Evolutionary conservation across 164 flowering plant species (phyloP), one percentile per base, ranked within the genome.

Genomic region (Magnolia sinica): DNA sequence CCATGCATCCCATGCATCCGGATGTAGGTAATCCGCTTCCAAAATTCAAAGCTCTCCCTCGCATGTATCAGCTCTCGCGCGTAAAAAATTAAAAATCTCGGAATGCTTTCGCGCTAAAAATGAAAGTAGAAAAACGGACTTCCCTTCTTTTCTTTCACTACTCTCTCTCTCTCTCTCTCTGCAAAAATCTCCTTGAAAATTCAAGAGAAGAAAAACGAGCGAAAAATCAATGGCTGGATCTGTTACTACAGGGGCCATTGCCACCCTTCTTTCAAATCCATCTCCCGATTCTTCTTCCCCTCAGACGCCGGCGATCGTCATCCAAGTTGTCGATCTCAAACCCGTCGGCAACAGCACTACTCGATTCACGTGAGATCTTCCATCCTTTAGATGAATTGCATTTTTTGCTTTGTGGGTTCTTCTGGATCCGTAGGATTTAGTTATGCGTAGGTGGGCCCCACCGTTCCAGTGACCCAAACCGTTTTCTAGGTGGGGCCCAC

Each of bases 251-350:
- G 84, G 89, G 78, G 99, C 91, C 4, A 86, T 96, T 22, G 87
- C 92, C 22, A 84, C 83, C 13, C 81, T 96, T 0, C 73, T 88
- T 2, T 79, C 90, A 8, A 90, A 89, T 87, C 96, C 97, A 23
- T 86, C 91, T 18, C 94, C 93, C 0, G 94, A 91, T 76, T 83
- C 96, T 0, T 84, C 96, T 1, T 81, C 87, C 7, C 66, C 87
- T 7, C 87, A 82, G 27, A 50, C 86, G 22, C 91, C 97, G 0
- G 92, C 89, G 27, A 75, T 94, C 31, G 81, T 94, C 31, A 87
- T 96, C 55, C 99, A 94, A 78, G 91, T 92, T 31, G 72, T 92
- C 64, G 96, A 94, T 84, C 93, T 96, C 68, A 88, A 87, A 85
- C 80, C 87, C 19, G 84, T 86, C 20, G 97, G 99, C n/a, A 92